These are phyloP conservation scores for Fomes fomentarius DNA, from an alignment of 1,284 basidiomycete genomes.

Conservation along the genomic window DNA sequence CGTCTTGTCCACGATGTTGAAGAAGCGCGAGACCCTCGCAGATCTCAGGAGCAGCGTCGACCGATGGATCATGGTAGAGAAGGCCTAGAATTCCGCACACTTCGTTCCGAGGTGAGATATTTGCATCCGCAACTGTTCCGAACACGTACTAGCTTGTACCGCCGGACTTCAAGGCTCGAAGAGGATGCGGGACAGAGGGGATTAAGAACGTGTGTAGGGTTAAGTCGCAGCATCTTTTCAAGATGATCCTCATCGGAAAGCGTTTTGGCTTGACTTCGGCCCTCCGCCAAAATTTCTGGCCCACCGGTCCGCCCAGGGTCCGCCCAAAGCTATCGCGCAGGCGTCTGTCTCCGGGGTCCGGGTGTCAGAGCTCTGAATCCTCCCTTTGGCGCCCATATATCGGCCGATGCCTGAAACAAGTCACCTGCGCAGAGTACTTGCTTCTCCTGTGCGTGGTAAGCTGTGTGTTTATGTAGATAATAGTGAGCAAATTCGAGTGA, in stretches of 20 bases:
- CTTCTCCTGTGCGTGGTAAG: slow-evolving; percentile 1
- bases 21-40: slow-evolving; percentile 89
- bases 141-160: slow-evolving; percentile 12
- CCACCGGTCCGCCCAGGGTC: slow-evolving; percentile 16
- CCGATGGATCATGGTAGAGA: slow-evolving; percentile 74
- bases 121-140: not conserved
- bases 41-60: slow-evolving; percentile 85
- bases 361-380: slow-evolving; percentile 15
- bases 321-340: not conserved
- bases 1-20: slow-evolving; percentile 97
- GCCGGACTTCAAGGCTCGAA: slow-evolving; percentile 5
- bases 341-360: slow-evolving; percentile 16
- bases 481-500: not conserved
- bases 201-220: slow-evolving; percentile 15
- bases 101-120: slow-evolving; percentile 14
- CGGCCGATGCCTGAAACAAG: slow-evolving; percentile 14
- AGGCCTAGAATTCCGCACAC: slow-evolving; percentile 93
- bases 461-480: not conserved
- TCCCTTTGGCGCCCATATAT: slow-evolving; percentile 3
- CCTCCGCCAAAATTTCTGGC: slow-evolving; percentile 17
- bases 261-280: not conserved
- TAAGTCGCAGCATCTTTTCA: slow-evolving; percentile 17
- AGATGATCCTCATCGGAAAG: slow-evolving; percentile 4
- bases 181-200: slow-evolving; percentile 6
- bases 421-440: not conserved